Conservation (phyloP, 257 asterid genomes). For the Datura wrightii region DNA sequence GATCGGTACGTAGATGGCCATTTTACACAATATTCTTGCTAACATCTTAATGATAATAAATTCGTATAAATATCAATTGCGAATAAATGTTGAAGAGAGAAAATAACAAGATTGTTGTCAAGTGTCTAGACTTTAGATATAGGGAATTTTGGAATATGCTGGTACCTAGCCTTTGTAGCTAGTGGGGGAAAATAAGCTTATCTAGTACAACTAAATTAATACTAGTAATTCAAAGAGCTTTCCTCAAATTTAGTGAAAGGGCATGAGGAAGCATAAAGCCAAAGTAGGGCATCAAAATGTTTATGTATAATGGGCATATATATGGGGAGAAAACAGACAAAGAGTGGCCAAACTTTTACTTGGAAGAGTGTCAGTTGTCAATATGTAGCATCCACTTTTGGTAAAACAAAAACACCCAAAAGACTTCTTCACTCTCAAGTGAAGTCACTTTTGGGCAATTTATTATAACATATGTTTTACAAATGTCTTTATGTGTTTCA, state of each 20-base stretch:
- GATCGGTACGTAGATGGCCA: not conserved
- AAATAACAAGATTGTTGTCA: not conserved
- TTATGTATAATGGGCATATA: not conserved
- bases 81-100: not conserved
- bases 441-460: slow-evolving; percentile 30
- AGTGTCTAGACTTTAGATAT: not conserved
- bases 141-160: not conserved
- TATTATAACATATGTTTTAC: not conserved
- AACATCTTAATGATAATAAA: no score
- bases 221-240: not conserved
- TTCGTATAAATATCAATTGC: not conserved
- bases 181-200: not conserved
- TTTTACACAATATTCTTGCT: not conserved
- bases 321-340: slow-evolving; percentile 28
- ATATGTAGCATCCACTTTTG: slow-evolving; percentile 27
- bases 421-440: slow-evolving; percentile 32
- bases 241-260: slow-evolving; percentile 14
- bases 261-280: slow-evolving; percentile 6
- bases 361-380: slow-evolving; percentile 30
- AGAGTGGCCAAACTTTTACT: slow-evolving; percentile 30
- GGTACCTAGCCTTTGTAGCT: not conserved
- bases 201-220: not conserved
- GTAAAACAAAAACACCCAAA: slow-evolving; percentile 17
- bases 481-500: slow-evolving; percentile 26
- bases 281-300: slow-evolving; percentile 25